Conservation (phyloP, 345 rosid genomes). For the Salix suchowensis region DNA sequence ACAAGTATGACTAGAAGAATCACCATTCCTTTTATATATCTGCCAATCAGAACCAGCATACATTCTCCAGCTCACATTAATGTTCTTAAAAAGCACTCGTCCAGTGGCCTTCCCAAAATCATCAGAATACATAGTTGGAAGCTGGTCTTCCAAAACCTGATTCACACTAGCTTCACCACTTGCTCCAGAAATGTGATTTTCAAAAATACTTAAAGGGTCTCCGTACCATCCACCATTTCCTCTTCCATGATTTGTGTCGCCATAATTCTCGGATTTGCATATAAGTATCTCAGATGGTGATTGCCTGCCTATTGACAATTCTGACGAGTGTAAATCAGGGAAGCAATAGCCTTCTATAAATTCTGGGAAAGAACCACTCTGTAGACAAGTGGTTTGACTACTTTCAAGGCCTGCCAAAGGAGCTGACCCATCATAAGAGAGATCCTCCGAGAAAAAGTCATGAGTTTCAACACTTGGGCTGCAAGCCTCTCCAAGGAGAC, state of each 20-base stretch:
- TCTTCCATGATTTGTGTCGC: constrained; percentile 43
- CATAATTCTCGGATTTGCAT: constrained; percentile 30
- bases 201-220: constrained; percentile 55
- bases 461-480: constrained; percentile 35
- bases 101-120: constrained; percentile 47
- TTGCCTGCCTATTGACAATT: constrained; percentile 44
- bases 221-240: constrained; percentile 74
- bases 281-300: constrained; percentile 24
- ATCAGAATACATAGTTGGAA: constrained; percentile 29
- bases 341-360: constrained; percentile 76
- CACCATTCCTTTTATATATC: constrained; percentile 27
- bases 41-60: constrained; percentile 81
- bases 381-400: constrained; percentile 48
- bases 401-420: constrained; percentile 42
- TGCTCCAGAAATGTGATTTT: constrained; percentile 71
- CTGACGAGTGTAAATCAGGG: constrained; percentile 53
- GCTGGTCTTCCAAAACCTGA: constrained; percentile 41
- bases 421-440: constrained; percentile 36
- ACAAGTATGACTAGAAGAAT: constrained; percentile 16
- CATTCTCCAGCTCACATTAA: constrained; percentile 75
- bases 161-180: constrained; percentile 40
- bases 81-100: constrained; percentile 51
- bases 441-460: constrained; percentile 29
- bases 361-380: constrained; percentile 52
- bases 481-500: constrained; percentile 39